A percentile compares a stretch with the other conserved stretches of the same genome.
Evolutionary conservation across 2,329 filamentous ascomycete genomes (phyloP).

Genomic region (Stachybotrys chlorohalonatus): DNA sequence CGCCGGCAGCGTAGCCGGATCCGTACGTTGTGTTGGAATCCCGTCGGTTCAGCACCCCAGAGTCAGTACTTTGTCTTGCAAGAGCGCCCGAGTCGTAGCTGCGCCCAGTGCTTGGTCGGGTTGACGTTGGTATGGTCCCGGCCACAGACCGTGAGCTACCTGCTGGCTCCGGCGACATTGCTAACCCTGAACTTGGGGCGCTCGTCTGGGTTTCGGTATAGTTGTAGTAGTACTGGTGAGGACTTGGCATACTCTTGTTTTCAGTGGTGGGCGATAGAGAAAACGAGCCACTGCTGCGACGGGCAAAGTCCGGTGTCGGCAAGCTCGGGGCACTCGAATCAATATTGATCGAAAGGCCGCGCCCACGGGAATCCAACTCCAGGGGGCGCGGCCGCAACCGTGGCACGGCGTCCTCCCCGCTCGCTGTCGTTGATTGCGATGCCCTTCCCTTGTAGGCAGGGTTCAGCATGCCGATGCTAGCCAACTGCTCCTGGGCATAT

Average conservation of each 20-base stretch:
- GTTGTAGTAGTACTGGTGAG: conserved; percentile 48
- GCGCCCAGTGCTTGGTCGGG: conserved; percentile 50
- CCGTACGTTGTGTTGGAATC: conserved; percentile 49
- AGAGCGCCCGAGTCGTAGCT: conserved; percentile 47
- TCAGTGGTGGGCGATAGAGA: conserved; percentile 44
- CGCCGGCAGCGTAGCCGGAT: conserved; percentile 35
- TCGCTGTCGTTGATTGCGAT: conserved; percentile 50
- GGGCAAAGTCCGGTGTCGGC: conserved; percentile 57
- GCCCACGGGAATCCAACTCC: conserved; percentile 41
- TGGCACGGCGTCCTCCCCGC: conserved; percentile 39
- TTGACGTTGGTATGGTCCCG: conserved; percentile 25
- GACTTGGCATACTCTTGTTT: conserved; percentile 30
- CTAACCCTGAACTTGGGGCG: conserved; percentile 49
- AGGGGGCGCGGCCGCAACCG: conserved; percentile 39
- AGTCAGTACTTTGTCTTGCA: conserved; percentile 44
- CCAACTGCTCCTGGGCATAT: conserved; percentile 63
- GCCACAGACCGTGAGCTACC: conserved; percentile 39
- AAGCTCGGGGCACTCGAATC: conserved; percentile 50
- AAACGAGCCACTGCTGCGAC: conserved; percentile 58
- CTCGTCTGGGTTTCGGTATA: conserved; percentile 26
- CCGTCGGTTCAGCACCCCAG: conserved; percentile 32
- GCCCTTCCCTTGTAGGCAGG: conserved; percentile 53
- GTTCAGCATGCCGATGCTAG: conserved; percentile 69
- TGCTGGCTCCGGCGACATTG: conserved; percentile 45
- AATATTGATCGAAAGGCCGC: conserved; percentile 53